Evolutionary conservation across 371 early-diverging fungal genomes (phyloP).

Genomic region (Mortierella sp.): DNA sequence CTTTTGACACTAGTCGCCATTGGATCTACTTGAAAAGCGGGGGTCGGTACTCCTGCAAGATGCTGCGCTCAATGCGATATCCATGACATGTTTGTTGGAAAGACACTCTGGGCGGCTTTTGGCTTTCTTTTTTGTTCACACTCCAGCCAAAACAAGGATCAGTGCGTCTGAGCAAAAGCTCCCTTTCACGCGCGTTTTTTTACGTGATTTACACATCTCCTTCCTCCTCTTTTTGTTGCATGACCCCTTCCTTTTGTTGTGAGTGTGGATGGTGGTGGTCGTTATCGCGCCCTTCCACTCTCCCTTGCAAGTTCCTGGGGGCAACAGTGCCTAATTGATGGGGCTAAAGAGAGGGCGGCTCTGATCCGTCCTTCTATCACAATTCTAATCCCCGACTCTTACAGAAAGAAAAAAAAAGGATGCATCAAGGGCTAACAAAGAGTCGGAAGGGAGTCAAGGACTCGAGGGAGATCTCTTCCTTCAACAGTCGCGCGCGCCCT

Average conservation of each 20-base stretch:
- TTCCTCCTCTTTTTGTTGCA: neutral
- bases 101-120: neutral
- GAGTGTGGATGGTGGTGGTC: too few relatives aligned
- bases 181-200: neutral
- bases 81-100: neutral
- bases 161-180: neutral
- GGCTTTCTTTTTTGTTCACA: neutral
- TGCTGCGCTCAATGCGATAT: neutral
- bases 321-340: neutral
- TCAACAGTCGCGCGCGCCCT: neutral
- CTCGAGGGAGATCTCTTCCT: neutral
- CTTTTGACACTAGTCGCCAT: neutral
- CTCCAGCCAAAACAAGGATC: neutral
- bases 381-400: constrained; percentile 1
- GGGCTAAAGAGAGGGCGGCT: constrained; percentile 1
- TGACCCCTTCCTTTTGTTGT: neutral
- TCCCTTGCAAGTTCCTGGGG: neutral
- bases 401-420: neutral
- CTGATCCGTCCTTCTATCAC: neutral
- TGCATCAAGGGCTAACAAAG: neutral
- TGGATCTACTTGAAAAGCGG: neutral
- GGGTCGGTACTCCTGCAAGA: neutral
- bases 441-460: neutral
- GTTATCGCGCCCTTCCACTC: neutral
- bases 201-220: neutral